Evolutionary conservation across 345 rosid species (phyloP).

Genomic region (Viola odorata): DNA sequence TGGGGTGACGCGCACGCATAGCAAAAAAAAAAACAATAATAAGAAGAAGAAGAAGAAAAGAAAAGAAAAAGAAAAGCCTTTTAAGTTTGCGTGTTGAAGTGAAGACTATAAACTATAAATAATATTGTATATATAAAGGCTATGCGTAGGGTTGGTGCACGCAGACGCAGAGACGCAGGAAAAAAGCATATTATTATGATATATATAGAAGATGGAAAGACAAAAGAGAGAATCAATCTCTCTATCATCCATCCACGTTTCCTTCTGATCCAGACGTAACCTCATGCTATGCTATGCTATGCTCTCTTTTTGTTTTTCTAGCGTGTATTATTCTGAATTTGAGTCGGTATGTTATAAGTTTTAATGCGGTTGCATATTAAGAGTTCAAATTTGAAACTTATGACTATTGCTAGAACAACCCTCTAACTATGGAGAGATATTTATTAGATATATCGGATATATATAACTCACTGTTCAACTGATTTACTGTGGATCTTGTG

Average conservation of each 20-base stretch:
- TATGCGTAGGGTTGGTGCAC: slow-evolving; percentile 28
- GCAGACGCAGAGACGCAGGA: slow-evolving; percentile 8
- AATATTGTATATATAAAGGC: no score
- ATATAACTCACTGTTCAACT: not conserved
- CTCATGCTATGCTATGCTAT: slow-evolving; percentile 5
- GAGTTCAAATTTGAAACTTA: no score
- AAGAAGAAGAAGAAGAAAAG: no score
- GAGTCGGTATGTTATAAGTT: not conserved
- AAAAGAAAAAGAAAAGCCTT: not conserved
- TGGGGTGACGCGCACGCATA: slow-evolving; percentile 7
- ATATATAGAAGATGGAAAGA: slow-evolving; percentile 5
- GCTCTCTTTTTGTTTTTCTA: not conserved
- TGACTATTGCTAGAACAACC: no score
- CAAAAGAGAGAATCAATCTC: not conserved
- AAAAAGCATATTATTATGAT: not conserved
- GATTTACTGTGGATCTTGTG: not conserved
- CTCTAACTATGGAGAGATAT: no score
- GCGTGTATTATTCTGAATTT: not conserved
- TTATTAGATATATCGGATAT: not conserved
- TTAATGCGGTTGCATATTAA: no score
- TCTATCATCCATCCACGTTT: not conserved
- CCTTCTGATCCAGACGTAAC: slow-evolving; percentile 31
- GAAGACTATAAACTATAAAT: not conserved
- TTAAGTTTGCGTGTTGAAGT: slow-evolving; percentile 37
- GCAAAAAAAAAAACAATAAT: not conserved